Percentiles rank a stretch among this genome's conserved stretches.
Evolutionary conservation across 2,329 filamentous ascomycete genomes (phyloP).

Genomic region (Colletotrichum sp.): DNA sequence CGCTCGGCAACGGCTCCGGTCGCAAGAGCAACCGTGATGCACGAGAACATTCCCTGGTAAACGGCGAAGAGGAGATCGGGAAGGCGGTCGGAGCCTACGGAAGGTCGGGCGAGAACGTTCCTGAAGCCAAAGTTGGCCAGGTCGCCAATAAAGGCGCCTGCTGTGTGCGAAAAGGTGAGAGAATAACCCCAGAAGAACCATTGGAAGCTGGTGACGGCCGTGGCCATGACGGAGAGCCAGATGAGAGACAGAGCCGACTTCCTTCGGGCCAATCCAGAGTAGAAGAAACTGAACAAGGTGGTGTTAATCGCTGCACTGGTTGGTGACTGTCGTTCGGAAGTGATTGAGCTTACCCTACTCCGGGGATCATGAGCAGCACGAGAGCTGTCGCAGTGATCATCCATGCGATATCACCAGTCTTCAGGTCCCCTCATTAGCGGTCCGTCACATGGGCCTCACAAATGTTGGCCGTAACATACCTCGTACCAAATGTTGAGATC

Average conservation of each 20-base stretch:
- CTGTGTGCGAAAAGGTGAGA: conserved; percentile 79
- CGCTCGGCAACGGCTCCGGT: conserved; percentile 86
- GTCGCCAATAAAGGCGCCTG: conserved; percentile 78
- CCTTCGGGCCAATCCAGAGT: conserved; percentile 85
- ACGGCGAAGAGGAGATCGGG: conserved; percentile 86
- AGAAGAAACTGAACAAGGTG: conserved; percentile 71
- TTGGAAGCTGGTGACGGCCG: conserved; percentile 84
- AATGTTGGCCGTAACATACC: conserved; percentile 45
- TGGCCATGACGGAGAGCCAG: conserved; percentile 89
- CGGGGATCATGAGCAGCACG: conserved; percentile 91
- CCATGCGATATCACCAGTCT: conserved; percentile 86
- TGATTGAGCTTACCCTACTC: conserved; percentile 62
- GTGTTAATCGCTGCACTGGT: neutral
- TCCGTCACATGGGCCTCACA: neutral
- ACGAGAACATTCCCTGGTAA: conserved; percentile 89
- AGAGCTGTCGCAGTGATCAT: conserved; percentile 82
- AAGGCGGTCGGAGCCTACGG: conserved; percentile 73
- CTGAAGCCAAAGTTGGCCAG: conserved; percentile 81
- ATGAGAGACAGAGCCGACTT: conserved; percentile 90
- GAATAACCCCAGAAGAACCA: conserved; percentile 97
- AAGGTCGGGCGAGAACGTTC: conserved; percentile 76
- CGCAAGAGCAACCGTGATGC: conserved; percentile 84
- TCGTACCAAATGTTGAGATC: conserved; percentile 83
- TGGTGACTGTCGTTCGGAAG: neutral
- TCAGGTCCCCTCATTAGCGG: conserved; percentile 21